Base-by-base conservation (phyloP, 2,329 filamentous ascomycete species). In the Cercospora berteroae region DNA sequence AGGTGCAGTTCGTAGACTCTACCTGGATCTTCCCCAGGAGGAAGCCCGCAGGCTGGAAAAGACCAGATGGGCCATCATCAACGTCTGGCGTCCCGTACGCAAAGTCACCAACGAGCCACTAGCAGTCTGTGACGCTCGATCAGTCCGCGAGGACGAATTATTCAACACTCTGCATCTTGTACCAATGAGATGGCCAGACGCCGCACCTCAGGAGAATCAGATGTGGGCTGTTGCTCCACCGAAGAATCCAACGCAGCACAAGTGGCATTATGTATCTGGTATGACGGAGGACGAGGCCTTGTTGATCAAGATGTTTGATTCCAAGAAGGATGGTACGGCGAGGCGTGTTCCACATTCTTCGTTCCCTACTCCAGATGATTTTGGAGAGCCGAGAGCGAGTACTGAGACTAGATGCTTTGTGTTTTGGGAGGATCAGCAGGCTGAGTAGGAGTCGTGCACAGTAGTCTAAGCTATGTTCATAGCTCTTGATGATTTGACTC, bases 31-130 rank as follows among this genome's bases (percentile, higher is more conserved):
- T 1, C 36, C 33, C 10, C 36, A 52, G 9, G 64, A 56, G 25
- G 65, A 58, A 27, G 65, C 65, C 18, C 31, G 33, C 6, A 59
- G 50, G 39, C 44, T 63, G 12, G 31, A 60, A 18, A 67, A 63
- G 4, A 61, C 60, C 65, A 39, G 63, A 60, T 64, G 69, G 62
- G 60, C 66, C 25, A 68, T 68, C 33, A 58, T 68, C 58, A 68
- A 68, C 36, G 23, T 64, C 2, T 68, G 66, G 66, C 66, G 66
- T 16, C 66, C 66, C 2, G 31, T 62, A 13, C 25, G 36, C 12
- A 55, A 55, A 1, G 63, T 66, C 39, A 68, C 50, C 25, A 59
- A 60, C 20, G 66, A 68, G 29, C 63, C 63, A 9, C 18, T 68
- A 2, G 66, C 42, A 10, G 48, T 65, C 25, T 64, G 62, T 3